A percentile compares a stretch with the other conserved stretches of the same genome.
Conservation (phyloP, 2,329 filamentous ascomycete genomes). For the Coleophoma crateriformis region DNA sequence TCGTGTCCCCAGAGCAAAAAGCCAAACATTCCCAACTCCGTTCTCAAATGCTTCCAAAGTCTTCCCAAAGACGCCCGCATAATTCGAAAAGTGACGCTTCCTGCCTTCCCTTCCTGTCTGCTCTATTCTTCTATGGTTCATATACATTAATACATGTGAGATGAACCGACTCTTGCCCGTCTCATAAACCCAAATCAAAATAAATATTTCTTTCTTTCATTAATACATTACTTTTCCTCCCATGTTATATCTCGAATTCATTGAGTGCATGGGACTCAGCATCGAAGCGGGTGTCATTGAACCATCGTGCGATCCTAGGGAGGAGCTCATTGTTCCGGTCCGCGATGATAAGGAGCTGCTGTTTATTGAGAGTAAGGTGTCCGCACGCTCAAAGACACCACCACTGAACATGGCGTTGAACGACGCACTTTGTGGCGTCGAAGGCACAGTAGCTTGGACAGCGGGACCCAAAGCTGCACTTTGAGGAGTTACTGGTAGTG, state of each 20-base stretch:
- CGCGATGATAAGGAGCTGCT: constrained; percentile 16
- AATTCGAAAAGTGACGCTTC: too few species aligned
- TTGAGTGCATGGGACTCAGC: constrained; percentile 19
- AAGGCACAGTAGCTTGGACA: constrained; percentile 82
- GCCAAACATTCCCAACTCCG: too few species aligned
- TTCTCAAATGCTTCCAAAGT: too few species aligned
- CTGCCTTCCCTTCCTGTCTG: too few species aligned
- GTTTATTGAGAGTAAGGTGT: constrained; percentile 22
- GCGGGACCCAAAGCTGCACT: constrained; percentile 86
- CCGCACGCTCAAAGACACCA: constrained; percentile 25
- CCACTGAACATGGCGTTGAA: constrained; percentile 24
- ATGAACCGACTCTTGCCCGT: too few species aligned
- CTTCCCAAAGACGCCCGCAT: too few species aligned
- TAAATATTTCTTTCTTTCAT: background rate
- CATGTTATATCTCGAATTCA: constrained; percentile 18
- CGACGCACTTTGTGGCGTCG: constrained; percentile 42
- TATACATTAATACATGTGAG: too few species aligned
- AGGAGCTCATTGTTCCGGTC: constrained; percentile 25
- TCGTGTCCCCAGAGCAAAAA: too few species aligned
- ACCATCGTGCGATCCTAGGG: constrained; percentile 18
- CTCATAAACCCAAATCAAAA: too few species aligned
- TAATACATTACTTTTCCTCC: constrained; percentile 21
- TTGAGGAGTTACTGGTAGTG: constrained; percentile 78
- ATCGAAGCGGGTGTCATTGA: constrained; percentile 19
- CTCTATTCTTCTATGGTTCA: too few species aligned